Conservation (phyloP, 2,329 filamentous ascomycete species). For the Neofusicoccum sp. region DNA sequence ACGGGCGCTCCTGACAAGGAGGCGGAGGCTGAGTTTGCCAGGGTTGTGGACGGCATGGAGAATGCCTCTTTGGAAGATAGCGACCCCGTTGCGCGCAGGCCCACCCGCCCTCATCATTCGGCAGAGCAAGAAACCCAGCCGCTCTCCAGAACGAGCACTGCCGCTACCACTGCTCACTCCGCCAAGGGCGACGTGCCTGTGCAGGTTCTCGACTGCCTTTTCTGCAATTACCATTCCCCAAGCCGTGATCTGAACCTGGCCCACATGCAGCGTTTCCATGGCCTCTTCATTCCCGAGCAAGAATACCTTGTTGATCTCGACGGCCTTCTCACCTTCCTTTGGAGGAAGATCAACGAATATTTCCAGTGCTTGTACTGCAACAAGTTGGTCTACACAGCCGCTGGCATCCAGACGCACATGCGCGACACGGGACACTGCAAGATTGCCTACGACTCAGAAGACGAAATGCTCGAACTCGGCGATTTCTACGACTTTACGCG, state of each 20-base stretch:
- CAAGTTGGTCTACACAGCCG: conserved; percentile 73
- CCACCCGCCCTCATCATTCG: conserved; percentile 37
- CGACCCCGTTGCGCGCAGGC: conserved; percentile 42
- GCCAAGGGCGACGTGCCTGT: conserved; percentile 28
- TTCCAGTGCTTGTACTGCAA: conserved; percentile 87
- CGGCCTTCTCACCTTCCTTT: conserved; percentile 74
- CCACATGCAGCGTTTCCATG: conserved; percentile 91
- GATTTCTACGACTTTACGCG: conserved; percentile 96
- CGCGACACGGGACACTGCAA: conserved; percentile 95
- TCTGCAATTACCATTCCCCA: conserved; percentile 85
- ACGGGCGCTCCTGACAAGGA: conserved; percentile 59
- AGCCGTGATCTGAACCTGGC: conserved; percentile 71
- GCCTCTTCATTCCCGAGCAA: conserved; percentile 93
- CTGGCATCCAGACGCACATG: conserved; percentile 93
- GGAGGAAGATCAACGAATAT: conserved; percentile 74
- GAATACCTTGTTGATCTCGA: conserved; percentile 79
- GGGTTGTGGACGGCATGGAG: conserved; percentile 75
- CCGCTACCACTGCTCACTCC: conserved; percentile 40
- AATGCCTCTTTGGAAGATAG: conserved; percentile 57
- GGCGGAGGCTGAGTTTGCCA: conserved; percentile 70
- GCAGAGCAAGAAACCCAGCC: conserved; percentile 33
- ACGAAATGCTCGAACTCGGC: conserved; percentile 89
- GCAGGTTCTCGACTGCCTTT: conserved; percentile 65
- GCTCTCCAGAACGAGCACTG: conserved; percentile 33
- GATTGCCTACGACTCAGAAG: conserved; percentile 85